Conservation (phyloP, 805 yeast genomes). For the Sugiyamaella mastotermitis region DNA sequence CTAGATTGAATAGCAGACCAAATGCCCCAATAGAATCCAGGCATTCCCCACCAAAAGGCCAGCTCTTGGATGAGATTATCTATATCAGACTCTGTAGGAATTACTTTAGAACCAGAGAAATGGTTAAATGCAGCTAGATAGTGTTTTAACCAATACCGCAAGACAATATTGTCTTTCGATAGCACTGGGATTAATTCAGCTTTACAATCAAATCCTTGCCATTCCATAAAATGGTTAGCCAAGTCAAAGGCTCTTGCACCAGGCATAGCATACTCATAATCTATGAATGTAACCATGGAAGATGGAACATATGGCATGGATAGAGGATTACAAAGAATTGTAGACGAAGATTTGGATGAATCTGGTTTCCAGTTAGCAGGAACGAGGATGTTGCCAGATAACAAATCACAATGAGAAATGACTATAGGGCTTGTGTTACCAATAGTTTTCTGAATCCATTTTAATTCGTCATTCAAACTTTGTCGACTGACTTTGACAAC, state of each 20-base stretch:
- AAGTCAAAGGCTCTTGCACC: constrained; percentile 86
- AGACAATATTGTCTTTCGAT: constrained; percentile 33
- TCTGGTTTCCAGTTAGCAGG: constrained; percentile 36
- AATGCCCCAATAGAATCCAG: constrained; percentile 81
- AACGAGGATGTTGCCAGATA: constrained; percentile 67
- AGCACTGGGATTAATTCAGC: constrained; percentile 54
- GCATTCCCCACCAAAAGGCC: constrained; percentile 61
- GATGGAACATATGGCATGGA: constrained; percentile 10
- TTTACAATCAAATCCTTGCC: constrained; percentile 84
- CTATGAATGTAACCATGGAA: constrained; percentile 51
- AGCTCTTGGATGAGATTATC: constrained; percentile 50
- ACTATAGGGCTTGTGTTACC: constrained; percentile 36
- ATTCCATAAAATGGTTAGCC: constrained; percentile 90
- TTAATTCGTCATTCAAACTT: constrained; percentile 44
- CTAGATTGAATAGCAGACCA: constrained; percentile 75
- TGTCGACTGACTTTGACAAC: constrained; percentile 32
- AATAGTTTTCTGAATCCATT: constrained; percentile 45
- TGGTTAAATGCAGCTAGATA: constrained; percentile 39
- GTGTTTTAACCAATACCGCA: constrained; percentile 53
- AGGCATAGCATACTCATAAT: constrained; percentile 92
- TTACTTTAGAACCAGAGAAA: constrained; percentile 7
- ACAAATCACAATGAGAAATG: constrained; percentile 63
- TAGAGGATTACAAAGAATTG: constrained; percentile 16
- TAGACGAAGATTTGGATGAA: constrained; percentile 3
- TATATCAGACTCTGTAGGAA: constrained; percentile 28